Percentiles rank a stretch among this genome's conserved stretches.
Conservation (phyloP, 2,329 filamentous ascomycete genomes). For the Periconia sp. region DNA sequence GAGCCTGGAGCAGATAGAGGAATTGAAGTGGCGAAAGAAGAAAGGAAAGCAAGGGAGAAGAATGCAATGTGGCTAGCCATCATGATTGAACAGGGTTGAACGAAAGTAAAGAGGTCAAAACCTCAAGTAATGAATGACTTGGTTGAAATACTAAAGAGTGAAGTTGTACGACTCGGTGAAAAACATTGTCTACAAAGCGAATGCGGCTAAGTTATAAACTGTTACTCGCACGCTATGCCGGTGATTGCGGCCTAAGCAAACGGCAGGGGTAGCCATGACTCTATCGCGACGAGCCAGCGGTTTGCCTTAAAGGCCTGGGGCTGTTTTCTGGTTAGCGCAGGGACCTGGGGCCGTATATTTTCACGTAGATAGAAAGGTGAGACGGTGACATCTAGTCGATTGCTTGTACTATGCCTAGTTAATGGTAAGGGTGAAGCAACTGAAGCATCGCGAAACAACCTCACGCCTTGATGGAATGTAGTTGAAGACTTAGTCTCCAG, state of each 20-base stretch:
- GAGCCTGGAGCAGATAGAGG: not conserved
- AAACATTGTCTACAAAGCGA: not conserved
- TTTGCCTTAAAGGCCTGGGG: not conserved
- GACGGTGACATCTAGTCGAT: not conserved
- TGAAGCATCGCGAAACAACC: not conserved
- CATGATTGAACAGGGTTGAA: not conserved
- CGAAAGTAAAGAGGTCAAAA: not conserved
- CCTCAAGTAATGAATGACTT: not conserved
- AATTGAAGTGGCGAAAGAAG: not conserved
- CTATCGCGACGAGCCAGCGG: not conserved
- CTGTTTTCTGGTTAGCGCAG: not conserved
- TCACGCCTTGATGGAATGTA: not conserved
- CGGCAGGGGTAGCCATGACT: not conserved
- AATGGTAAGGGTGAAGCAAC: not conserved
- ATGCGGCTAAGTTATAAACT: not conserved
- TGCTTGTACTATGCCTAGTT: not conserved
- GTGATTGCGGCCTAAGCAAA: not conserved
- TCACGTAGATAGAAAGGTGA: not conserved
- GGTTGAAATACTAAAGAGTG: not conserved
- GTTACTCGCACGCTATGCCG: not conserved
- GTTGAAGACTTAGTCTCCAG: not conserved
- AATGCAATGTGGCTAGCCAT: slow-evolving; percentile 1
- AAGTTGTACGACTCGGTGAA: not conserved
- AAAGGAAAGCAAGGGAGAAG: slow-evolving; percentile 1
- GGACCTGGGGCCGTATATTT: not conserved